Conservation (phyloP, 2,329 filamentous ascomycete species). For the Cucurbitaria berberidis region DNA sequence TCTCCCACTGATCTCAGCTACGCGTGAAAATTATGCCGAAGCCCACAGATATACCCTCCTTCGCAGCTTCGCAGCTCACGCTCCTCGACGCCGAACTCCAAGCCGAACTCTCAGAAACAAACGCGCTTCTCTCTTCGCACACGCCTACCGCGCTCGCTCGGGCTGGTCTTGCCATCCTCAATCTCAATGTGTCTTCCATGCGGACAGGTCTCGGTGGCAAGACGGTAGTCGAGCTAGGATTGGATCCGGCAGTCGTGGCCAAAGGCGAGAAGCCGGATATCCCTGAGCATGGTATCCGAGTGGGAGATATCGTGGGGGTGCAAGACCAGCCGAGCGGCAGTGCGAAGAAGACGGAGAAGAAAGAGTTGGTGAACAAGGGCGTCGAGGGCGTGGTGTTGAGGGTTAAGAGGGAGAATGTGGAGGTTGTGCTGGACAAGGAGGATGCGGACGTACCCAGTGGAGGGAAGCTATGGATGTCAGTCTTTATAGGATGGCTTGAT, state of each 20-base stretch:
- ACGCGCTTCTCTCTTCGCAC: slow-evolving; percentile 69
- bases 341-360: slow-evolving; percentile 74
- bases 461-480: slow-evolving; percentile 68
- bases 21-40: slow-evolving; percentile 26
- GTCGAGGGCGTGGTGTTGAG: slow-evolving; percentile 73
- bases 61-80: slow-evolving; percentile 72
- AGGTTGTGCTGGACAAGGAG: slow-evolving; percentile 73
- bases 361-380: slow-evolving; percentile 71
- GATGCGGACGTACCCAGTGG: slow-evolving; percentile 58
- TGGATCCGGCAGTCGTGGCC: slow-evolving; percentile 69
- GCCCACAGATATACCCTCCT: slow-evolving; percentile 65
- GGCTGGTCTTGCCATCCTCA: slow-evolving; percentile 79
- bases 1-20: slow-evolving; percentile 1
- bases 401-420: slow-evolving; percentile 64
- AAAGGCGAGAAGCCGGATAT: slow-evolving; percentile 60
- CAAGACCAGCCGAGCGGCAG: slow-evolving; percentile 74
- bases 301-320: slow-evolving; percentile 79
- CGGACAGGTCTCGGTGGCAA: slow-evolving; percentile 92
- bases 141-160: slow-evolving; percentile 73
- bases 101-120: slow-evolving; percentile 74
- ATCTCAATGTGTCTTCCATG: slow-evolving; percentile 74
- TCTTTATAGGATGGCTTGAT: slow-evolving; percentile 24
- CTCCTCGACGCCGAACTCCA: slow-evolving; percentile 74
- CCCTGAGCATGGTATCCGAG: slow-evolving; percentile 75
- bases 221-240: slow-evolving; percentile 79